Conservation (phyloP, 1,284 basidiomycete genomes). For the Trametes polyzona region DNA sequence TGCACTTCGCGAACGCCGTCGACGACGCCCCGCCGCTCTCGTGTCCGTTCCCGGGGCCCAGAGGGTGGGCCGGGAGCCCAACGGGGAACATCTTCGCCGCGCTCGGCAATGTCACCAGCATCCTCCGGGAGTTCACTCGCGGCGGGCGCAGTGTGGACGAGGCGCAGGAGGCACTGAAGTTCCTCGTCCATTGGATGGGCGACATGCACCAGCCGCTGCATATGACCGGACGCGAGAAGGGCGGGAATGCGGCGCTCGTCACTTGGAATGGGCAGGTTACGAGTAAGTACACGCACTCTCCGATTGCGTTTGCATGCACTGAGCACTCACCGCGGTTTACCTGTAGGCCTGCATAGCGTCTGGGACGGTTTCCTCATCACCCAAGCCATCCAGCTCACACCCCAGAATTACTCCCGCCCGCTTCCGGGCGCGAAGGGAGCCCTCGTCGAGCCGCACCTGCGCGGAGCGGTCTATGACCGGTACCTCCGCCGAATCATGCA, state of each 20-base stretch:
- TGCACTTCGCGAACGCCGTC: constrained; percentile 78
- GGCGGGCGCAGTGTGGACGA: constrained; percentile 24
- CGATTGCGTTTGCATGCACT: too few relatives aligned
- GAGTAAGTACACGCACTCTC: constrained; percentile 51
- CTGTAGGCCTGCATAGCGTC: constrained; percentile 77
- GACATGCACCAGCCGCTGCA: constrained; percentile 94
- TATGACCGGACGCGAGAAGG: constrained; percentile 81
- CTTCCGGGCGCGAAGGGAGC: constrained; percentile 47
- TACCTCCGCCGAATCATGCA: constrained; percentile 86
- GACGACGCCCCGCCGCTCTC: constrained; percentile 78
- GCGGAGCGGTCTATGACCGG: constrained; percentile 85
- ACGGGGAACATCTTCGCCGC: constrained; percentile 76
- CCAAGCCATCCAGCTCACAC: constrained; percentile 75
- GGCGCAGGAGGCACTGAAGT: constrained; percentile 77
- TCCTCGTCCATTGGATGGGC: constrained; percentile 89
- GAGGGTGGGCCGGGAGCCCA: constrained; percentile 75
- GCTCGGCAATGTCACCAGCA: constrained; percentile 72
- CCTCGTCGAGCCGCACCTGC: constrained; percentile 75
- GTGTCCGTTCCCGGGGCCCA: constrained; percentile 78
- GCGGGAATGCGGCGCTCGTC: constrained; percentile 82
- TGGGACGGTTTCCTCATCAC: constrained; percentile 88
- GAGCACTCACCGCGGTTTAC: not conserved
- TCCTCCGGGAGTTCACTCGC: constrained; percentile 53
- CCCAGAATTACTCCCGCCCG: constrained; percentile 75
- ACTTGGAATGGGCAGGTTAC: constrained; percentile 69